Conservation (phyloP, 2,329 filamentous ascomycete species). For the Penicillium capsulatum region DNA sequence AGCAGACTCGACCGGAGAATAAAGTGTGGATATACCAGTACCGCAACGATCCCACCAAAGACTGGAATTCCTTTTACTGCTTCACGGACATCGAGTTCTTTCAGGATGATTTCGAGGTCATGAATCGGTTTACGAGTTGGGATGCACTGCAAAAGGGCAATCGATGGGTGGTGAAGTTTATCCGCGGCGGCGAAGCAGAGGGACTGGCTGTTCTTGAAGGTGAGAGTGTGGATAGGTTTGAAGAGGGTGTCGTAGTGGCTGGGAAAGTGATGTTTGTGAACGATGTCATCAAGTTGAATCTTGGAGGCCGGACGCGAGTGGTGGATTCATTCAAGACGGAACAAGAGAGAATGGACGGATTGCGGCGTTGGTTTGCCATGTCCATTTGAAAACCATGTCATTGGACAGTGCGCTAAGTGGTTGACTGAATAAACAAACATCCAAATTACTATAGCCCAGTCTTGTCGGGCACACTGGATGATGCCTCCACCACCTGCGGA, state of each 20-base stretch:
- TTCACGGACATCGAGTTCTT: conserved; percentile 42
- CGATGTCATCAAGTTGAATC: conserved; percentile 38
- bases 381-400: conserved; percentile 19
- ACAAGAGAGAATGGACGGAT: conserved; percentile 40
- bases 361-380: conserved; percentile 46
- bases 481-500: conserved; percentile 18
- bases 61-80: conserved; percentile 44
- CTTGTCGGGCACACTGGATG: conserved; percentile 16
- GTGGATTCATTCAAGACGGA: conserved; percentile 42
- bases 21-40: conserved; percentile 54
- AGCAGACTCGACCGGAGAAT: conserved; percentile 37
- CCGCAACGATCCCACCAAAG: conserved; percentile 32
- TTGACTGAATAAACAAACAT: too few relatives aligned
- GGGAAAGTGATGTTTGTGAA: conserved; percentile 30
- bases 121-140: conserved; percentile 37
- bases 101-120: conserved; percentile 37
- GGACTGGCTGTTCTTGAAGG: conserved; percentile 10
- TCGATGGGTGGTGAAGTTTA: conserved; percentile 39
- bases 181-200: conserved; percentile 24
- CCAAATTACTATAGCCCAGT: too few relatives aligned
- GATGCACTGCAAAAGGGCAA: conserved; percentile 32
- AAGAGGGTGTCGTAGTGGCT: conserved; percentile 24
- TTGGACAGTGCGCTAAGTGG: background rate
- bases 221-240: background rate
- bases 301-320: conserved; percentile 41